These are phyloP conservation scores for Torulaspora gathmanii DNA, from an alignment of 805 yeast species.

Conservation along the genomic window DNA sequence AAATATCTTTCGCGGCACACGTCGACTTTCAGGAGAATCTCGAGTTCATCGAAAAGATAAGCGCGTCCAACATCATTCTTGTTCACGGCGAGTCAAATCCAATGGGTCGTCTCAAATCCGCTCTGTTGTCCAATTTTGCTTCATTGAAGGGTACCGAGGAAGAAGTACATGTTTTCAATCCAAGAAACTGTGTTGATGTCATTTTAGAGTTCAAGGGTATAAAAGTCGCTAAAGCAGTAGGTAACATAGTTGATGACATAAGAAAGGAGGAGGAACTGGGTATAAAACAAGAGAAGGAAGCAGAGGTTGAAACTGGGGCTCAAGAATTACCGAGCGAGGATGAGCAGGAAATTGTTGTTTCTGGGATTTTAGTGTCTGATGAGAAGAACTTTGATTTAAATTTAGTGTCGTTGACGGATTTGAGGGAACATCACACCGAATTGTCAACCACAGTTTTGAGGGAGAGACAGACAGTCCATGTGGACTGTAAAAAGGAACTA, in stretches of 20 bases:
- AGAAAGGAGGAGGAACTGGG: constrained; percentile 47
- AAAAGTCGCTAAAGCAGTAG: constrained; percentile 75
- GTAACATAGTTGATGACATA: constrained; percentile 49
- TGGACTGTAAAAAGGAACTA: constrained; percentile 75
- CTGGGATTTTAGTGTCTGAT: constrained; percentile 80
- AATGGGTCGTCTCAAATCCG: constrained; percentile 97
- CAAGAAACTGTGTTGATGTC: constrained; percentile 81
- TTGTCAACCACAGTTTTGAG: constrained; percentile 78
- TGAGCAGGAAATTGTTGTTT: constrained; percentile 41
- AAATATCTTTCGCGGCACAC: constrained; percentile 98
- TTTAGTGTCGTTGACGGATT: constrained; percentile 76
- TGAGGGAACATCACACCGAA: constrained; percentile 77
- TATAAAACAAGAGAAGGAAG: constrained; percentile 62
- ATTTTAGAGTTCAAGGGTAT: constrained; percentile 73
- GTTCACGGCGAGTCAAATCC: constrained; percentile 98
- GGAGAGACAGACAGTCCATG: constrained; percentile 72
- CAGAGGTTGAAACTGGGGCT: constrained; percentile 36
- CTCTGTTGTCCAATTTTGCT: constrained; percentile 80
- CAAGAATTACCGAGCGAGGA: constrained; percentile 40
- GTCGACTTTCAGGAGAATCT: constrained; percentile 94
- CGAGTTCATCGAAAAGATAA: constrained; percentile 81
- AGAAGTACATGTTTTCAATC: constrained; percentile 88
- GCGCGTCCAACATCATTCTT: constrained; percentile 77
- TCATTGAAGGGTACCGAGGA: constrained; percentile 77
- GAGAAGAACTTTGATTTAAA: constrained; percentile 80